A percentile compares a stretch with the other conserved stretches of the same genome.
These are phyloP conservation scores for Coleophoma eucalyptorum DNA, from an alignment of 2,329 filamentous ascomycete genomes.

Conservation along the genomic window DNA sequence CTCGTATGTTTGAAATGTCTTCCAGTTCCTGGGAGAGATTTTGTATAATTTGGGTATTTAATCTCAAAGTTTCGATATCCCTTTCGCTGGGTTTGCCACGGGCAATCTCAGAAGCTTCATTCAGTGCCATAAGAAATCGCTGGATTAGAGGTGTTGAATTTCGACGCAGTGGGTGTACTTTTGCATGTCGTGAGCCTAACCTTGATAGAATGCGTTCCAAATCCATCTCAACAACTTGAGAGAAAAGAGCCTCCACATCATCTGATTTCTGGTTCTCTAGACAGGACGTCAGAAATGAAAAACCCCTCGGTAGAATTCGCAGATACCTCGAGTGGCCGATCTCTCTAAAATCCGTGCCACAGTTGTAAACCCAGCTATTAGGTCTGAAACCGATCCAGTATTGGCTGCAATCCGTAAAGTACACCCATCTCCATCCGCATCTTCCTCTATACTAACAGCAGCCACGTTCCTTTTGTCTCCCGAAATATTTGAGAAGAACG, in stretches of 20 bases:
- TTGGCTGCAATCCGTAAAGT: slow-evolving; percentile 21
- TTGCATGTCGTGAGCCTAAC: slow-evolving; percentile 16
- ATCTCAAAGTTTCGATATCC: not conserved
- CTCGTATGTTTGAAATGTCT: not conserved
- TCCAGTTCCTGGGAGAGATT: slow-evolving; percentile 10
- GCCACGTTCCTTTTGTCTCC: slow-evolving; percentile 15
- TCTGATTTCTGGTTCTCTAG: slow-evolving; percentile 11
- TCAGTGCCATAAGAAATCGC: slow-evolving; percentile 7
- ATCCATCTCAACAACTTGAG: slow-evolving; percentile 17
- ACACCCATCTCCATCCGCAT: slow-evolving; percentile 7
- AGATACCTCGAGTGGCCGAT: slow-evolving; percentile 14
- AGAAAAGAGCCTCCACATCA: slow-evolving; percentile 14
- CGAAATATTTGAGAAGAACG: slow-evolving; percentile 17
- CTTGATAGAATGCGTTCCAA: slow-evolving; percentile 17
- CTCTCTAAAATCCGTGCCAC: slow-evolving; percentile 15
- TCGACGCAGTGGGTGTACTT: slow-evolving; percentile 7
- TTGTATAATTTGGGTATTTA: slow-evolving; percentile 2
- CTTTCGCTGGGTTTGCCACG: not conserved
- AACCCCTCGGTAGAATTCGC: not conserved
- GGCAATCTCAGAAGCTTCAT: slow-evolving; percentile 6
- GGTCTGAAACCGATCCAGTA: slow-evolving; percentile 10
- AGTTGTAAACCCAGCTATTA: slow-evolving; percentile 9
- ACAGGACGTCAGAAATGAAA: not conserved
- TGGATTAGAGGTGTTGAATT: slow-evolving; percentile 9
- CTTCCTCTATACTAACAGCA: slow-evolving; percentile 21